Evolutionary conservation across 805 yeast genomes (phyloP).

Genomic region (Cyberlindnera xylosilytica): DNA sequence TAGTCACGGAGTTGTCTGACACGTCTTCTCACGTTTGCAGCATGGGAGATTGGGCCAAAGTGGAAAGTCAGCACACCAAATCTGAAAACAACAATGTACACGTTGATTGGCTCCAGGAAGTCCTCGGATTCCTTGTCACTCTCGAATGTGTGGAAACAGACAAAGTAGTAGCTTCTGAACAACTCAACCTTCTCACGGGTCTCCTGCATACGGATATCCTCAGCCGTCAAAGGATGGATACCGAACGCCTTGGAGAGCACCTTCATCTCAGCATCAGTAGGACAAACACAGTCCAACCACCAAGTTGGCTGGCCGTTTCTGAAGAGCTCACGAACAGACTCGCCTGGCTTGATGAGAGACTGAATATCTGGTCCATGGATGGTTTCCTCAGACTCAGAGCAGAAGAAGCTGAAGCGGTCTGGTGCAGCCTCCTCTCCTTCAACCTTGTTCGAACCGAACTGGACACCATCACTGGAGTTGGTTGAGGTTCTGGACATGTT

Average conservation of each 20-base stretch:
- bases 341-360: constrained; percentile 63
- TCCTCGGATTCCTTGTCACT: constrained; percentile 80
- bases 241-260: constrained; percentile 91
- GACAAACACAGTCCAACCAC: constrained; percentile 96
- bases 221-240: constrained; percentile 96
- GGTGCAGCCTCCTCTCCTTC: constrained; percentile 44
- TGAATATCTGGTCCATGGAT: constrained; percentile 87
- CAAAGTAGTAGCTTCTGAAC: constrained; percentile 86
- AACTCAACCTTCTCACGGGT: constrained; percentile 96
- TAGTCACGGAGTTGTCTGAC: constrained; percentile 76
- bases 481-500: constrained; percentile 5
- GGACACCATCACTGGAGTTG: constrained; percentile 30
- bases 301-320: constrained; percentile 73
- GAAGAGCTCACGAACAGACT: constrained; percentile 66
- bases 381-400: constrained; percentile 80
- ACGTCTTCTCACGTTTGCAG: constrained; percentile 81
- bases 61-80: constrained; percentile 92
- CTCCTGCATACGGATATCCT: constrained; percentile 95
- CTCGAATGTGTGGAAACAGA: constrained; percentile 95
- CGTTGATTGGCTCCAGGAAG: constrained; percentile 76
- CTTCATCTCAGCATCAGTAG: constrained; percentile 94
- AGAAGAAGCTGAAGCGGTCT: constrained; percentile 80
- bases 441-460: constrained; percentile 38
- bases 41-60: constrained; percentile 92
- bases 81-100: constrained; percentile 82